These are phyloP conservation scores for Globisporangium recalcitrans DNA, from an alignment of 352 stramenopile species.

Conservation along the genomic window DNA sequence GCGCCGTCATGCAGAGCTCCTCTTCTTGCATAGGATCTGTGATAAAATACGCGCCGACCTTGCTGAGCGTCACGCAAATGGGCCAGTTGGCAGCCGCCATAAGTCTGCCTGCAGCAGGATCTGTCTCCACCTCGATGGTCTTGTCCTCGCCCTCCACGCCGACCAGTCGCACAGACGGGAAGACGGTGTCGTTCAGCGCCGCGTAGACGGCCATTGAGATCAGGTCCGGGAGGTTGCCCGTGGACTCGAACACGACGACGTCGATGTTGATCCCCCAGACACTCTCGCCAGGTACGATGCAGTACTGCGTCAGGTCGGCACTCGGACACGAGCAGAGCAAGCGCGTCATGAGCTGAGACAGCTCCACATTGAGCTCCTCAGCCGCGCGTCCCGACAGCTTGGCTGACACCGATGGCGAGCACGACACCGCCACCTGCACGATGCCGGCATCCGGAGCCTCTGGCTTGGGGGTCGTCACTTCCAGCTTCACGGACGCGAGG, in stretches of 20 bases:
- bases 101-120: constrained; percentile 51
- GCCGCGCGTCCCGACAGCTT: constrained; percentile 64
- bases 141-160: constrained; percentile 73
- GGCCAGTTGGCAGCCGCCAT: constrained; percentile 57
- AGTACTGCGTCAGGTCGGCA: constrained; percentile 50
- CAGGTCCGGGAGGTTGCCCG: constrained; percentile 62
- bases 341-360: constrained; percentile 73
- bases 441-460: constrained; percentile 46
- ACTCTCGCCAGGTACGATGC: constrained; percentile 66
- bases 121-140: constrained; percentile 69
- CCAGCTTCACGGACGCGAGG: constrained; percentile 72
- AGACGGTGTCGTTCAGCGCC: constrained; percentile 74
- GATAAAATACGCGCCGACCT: constrained; percentile 66
- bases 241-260: constrained; percentile 78
- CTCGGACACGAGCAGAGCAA: constrained; percentile 49
- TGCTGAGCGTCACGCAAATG: constrained; percentile 71
- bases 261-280: constrained; percentile 72
- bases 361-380: constrained; percentile 74
- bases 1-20: constrained; percentile 67
- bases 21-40: constrained; percentile 68
- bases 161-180: constrained; percentile 63
- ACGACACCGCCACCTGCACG: constrained; percentile 51
- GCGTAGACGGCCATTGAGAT: constrained; percentile 81
- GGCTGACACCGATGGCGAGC: constrained; percentile 66
- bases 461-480: constrained; percentile 44